Conservation (phyloP, 78 protist species). For the Dictyostelium capitatum region DNA sequence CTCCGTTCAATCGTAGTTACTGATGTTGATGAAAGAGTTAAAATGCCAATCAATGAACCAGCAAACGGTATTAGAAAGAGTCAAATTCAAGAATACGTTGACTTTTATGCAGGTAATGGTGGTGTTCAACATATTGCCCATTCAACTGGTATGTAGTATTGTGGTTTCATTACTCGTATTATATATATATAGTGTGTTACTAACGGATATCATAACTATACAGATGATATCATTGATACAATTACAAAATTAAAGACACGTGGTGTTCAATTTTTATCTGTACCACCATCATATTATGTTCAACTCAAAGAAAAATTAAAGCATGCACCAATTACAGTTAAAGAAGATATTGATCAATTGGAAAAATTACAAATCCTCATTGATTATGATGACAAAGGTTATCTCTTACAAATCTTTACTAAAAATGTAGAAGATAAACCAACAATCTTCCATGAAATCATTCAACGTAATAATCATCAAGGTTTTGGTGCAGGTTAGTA, state of each 20-base stretch:
- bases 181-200: too few species aligned
- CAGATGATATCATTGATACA: conserved; percentile 85
- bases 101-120: conserved; percentile 95
- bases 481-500: conserved; percentile 96
- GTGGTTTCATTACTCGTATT: too few species aligned
- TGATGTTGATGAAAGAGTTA: conserved; percentile 84
- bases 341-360: conserved; percentile 87
- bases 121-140: conserved; percentile 98
- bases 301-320: conserved; percentile 72
- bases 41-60: conserved; percentile 96
- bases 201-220: too few species aligned
- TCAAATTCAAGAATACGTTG: conserved; percentile 96
- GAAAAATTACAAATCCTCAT: conserved; percentile 89
- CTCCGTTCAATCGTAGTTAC: conserved; percentile 93
- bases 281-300: conserved; percentile 89
- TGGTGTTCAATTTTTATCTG: conserved; percentile 92
- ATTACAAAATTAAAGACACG: conserved; percentile 76
- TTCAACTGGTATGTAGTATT: neutral
- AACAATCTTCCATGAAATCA: conserved; percentile 95
- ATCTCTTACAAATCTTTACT: conserved; percentile 96
- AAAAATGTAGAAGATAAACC: conserved; percentile 94
- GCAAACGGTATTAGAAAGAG: conserved; percentile 87
- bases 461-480: conserved; percentile 88
- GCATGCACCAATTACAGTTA: conserved; percentile 72
- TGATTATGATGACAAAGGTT: conserved; percentile 95